Conservation (phyloP, 1,284 basidiomycete genomes). For the Irpex rosettiformis region DNA sequence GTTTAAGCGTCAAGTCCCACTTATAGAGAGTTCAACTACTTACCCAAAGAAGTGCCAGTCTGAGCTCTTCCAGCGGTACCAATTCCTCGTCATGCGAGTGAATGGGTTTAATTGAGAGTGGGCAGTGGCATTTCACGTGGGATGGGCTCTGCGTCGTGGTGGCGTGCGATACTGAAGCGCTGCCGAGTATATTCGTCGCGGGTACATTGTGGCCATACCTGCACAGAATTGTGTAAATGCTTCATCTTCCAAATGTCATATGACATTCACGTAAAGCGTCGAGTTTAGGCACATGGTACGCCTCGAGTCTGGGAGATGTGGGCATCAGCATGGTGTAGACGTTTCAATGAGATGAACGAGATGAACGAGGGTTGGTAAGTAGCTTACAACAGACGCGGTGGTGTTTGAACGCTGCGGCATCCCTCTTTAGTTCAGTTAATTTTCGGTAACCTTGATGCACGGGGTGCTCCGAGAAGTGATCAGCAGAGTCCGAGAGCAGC, state of each 20-base stretch:
- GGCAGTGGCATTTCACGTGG: background rate
- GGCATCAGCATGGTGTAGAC: background rate
- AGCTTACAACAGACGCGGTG: background rate
- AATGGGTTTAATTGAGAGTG: background rate
- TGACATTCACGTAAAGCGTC: background rate
- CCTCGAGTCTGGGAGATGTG: background rate
- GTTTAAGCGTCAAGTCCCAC: background rate
- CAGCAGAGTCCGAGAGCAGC: background rate
- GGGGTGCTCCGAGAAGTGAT: background rate
- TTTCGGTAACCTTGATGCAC: background rate
- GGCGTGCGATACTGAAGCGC: background rate
- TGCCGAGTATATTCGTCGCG: background rate
- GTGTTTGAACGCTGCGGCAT: background rate
- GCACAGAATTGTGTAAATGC: background rate
- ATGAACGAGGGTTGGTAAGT: background rate
- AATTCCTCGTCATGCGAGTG: background rate
- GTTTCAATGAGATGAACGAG: background rate
- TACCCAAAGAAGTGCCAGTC: background rate
- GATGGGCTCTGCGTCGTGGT: background rate
- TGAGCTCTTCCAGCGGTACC: background rate
- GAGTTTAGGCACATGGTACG: background rate
- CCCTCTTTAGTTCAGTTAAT: background rate
- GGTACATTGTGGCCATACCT: background rate
- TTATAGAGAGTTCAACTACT: background rate
- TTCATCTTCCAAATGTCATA: background rate